Percentiles rank a stretch among this genome's conserved stretches.
Conservation (phyloP, 257 asterid genomes). For the Plectranthus barbatus region DNA sequence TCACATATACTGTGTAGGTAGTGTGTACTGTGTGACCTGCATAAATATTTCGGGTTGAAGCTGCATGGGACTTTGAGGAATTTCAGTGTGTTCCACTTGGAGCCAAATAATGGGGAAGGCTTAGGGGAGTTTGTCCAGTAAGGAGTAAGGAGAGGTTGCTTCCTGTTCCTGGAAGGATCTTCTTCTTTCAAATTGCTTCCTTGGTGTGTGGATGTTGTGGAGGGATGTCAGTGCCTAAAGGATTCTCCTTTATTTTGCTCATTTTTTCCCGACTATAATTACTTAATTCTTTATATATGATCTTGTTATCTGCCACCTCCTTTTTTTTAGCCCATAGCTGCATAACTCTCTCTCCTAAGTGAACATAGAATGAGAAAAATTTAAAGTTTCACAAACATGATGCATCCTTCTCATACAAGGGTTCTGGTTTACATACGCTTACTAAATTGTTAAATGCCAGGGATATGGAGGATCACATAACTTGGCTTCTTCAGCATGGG, state of each 20-base stretch:
- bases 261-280: no score
- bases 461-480: slow-evolving; percentile 97
- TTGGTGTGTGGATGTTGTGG: background rate
- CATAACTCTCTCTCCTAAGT: background rate
- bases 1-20: background rate
- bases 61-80: slow-evolving; percentile 4
- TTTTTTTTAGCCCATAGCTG: no score
- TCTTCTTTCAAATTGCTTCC: background rate
- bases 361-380: slow-evolving; percentile 4
- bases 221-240: background rate
- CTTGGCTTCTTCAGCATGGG: slow-evolving; percentile 98
- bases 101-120: slow-evolving; percentile 4
- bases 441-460: slow-evolving; percentile 33
- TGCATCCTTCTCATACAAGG: slow-evolving; percentile 8
- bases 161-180: background rate
- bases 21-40: no score
- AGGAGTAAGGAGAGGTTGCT: background rate
- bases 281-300: no score
- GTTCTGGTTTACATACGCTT: slow-evolving; percentile 10
- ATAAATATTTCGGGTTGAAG: slow-evolving; percentile 10
- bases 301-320: no score
- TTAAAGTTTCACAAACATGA: background rate
- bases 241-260: background rate
- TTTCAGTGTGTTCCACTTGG: background rate
- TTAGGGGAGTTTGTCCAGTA: background rate